Conservation (phyloP, 2,329 filamentous ascomycete genomes). For the Talaromyces sp. region DNA sequence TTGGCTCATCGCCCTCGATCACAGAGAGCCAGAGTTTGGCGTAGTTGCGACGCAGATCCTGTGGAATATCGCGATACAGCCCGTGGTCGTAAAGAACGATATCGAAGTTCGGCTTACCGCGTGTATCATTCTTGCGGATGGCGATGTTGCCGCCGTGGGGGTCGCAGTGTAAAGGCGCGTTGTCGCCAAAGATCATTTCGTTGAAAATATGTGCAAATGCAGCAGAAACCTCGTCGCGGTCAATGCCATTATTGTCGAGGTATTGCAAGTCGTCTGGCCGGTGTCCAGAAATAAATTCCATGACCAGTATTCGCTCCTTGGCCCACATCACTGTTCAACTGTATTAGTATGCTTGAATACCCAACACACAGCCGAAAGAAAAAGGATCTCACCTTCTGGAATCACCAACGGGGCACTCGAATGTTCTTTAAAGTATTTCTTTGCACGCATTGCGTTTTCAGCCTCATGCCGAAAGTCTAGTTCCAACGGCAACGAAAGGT, state of each 20-base stretch:
- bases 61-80: slow-evolving; percentile 86
- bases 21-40: slow-evolving; percentile 97
- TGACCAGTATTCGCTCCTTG: slow-evolving; percentile 81
- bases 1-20: slow-evolving; percentile 75
- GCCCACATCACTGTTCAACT: slow-evolving; percentile 67
- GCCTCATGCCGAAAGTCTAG: slow-evolving; percentile 85
- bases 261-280: slow-evolving; percentile 85
- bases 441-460: slow-evolving; percentile 71
- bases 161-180: slow-evolving; percentile 89
- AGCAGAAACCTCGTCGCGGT: slow-evolving; percentile 91
- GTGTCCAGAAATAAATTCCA: slow-evolving; percentile 84
- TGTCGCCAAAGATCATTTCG: slow-evolving; percentile 95
- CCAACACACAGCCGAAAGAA: neutral
- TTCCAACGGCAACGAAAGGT: slow-evolving; percentile 81
- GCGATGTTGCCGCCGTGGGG: slow-evolving; percentile 95
- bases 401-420: slow-evolving; percentile 77
- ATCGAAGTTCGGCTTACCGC: slow-evolving; percentile 74
- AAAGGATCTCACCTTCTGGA: slow-evolving; percentile 50
- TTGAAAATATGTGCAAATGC: slow-evolving; percentile 91
- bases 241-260: slow-evolving; percentile 78
- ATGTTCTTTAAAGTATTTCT: slow-evolving; percentile 71
- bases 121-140: slow-evolving; percentile 66
- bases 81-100: slow-evolving; percentile 96
- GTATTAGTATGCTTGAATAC: neutral
- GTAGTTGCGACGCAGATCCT: slow-evolving; percentile 72